Percentiles rank a stretch among this genome's conserved stretches.
phyloP scores from a whole-genome alignment of 2,329 filamentous ascomycete species.

The Verticillium dahliae region DNA sequence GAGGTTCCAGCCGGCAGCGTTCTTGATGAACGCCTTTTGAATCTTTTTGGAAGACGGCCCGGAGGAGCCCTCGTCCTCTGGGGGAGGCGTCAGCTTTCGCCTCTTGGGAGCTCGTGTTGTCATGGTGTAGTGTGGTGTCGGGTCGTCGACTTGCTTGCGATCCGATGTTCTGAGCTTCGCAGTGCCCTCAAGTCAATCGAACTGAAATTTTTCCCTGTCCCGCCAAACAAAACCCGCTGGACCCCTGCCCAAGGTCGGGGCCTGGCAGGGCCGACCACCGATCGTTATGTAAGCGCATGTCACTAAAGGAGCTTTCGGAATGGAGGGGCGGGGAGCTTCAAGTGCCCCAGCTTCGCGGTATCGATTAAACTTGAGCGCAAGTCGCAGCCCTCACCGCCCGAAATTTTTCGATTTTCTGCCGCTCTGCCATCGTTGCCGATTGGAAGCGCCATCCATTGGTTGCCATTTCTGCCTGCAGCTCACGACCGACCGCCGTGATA shows the following conservation, averaged over 20 bases:
- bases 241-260: slow-evolving; percentile 3
- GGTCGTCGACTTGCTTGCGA: neutral
- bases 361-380: neutral
- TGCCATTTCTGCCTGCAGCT: neutral
- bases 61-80: slow-evolving; percentile 35
- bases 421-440: slow-evolving; percentile 6
- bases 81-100: slow-evolving; percentile 50
- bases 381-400: slow-evolving; percentile 14
- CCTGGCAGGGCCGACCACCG: neutral
- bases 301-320: neutral
- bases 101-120: slow-evolving; percentile 45
- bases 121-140: slow-evolving; percentile 25
- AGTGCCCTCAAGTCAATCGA: neutral
- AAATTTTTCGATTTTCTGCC: slow-evolving; percentile 19
- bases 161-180: neutral
- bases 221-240: slow-evolving; percentile 7
- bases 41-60: slow-evolving; percentile 29
- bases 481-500: neutral
- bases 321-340: slow-evolving; percentile 1
- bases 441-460: neutral
- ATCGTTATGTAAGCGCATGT: neutral
- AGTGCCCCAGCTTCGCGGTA: slow-evolving; percentile 2
- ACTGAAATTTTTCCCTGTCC: neutral
- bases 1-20: slow-evolving; percentile 78
- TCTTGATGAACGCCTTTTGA: slow-evolving; percentile 64